These are phyloP conservation scores for Talaromyces trachyspermus DNA, from an alignment of 495 filamentous ascomycete species.

Conservation along the genomic window DNA sequence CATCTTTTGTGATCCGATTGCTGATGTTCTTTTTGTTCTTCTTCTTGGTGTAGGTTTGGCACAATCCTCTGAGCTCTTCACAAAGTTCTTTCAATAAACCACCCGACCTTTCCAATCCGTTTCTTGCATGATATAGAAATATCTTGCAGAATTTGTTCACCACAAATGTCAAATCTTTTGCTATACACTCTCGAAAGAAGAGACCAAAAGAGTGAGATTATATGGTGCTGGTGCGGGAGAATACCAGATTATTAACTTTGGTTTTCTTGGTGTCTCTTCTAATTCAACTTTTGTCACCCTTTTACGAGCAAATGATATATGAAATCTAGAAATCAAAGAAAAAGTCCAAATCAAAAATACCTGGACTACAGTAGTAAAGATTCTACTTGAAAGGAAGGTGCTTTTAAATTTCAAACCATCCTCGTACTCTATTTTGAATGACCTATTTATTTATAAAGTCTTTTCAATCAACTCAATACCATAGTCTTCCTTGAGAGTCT, in stretches of 20 bases:
- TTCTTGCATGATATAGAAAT: background rate
- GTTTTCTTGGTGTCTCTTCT: too few species aligned
- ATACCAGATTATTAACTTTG: too few species aligned
- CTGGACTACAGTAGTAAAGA: too few species aligned
- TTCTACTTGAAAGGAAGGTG: too few species aligned
- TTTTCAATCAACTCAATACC: conserved; percentile 41
- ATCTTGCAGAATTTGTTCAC: too few species aligned
- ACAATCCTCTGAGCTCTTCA: conserved; percentile 41
- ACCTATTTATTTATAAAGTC: conserved; percentile 22
- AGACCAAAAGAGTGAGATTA: background rate
- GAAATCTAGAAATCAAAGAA: background rate
- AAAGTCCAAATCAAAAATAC: background rate
- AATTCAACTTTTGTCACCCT: background rate
- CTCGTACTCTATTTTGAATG: background rate
- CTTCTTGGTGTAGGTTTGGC: conserved; percentile 43
- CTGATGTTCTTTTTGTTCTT: conserved; percentile 37
- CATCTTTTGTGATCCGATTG: conserved; percentile 20
- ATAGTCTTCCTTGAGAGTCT: conserved; percentile 61
- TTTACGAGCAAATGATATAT: conserved; percentile 1
- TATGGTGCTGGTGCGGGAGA: background rate
- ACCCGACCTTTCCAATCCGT: background rate
- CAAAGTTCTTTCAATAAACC: conserved; percentile 3
- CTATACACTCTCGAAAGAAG: too few species aligned
- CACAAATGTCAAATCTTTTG: too few species aligned
- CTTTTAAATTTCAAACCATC: too few species aligned